These are phyloP conservation scores for Suhomyces kilbournensis DNA, from an alignment of 805 yeast species.

Conservation along the genomic window DNA sequence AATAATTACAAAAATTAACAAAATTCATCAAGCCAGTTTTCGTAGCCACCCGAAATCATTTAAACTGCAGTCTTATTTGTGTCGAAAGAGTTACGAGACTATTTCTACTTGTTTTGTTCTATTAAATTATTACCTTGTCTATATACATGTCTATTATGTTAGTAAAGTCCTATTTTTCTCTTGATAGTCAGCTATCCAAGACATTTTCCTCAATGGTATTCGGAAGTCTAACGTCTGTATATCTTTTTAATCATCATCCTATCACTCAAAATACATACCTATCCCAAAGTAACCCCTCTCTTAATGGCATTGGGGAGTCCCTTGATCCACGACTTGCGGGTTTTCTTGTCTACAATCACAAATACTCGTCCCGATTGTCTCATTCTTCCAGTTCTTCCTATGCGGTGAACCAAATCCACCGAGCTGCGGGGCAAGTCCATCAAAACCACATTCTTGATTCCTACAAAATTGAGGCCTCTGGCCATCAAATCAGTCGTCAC, in stretches of 20 bases:
- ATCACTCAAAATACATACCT: constrained; percentile 7
- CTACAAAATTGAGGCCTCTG: constrained; percentile 83
- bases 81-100: too few relatives aligned
- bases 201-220: constrained; percentile 31
- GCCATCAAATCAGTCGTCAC: constrained; percentile 88
- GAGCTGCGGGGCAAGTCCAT: constrained; percentile 85
- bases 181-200: constrained; percentile 25
- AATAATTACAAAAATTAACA: too few relatives aligned
- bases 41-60: too few relatives aligned
- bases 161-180: neutral
- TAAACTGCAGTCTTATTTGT: too few relatives aligned
- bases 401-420: constrained; percentile 83
- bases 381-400: constrained; percentile 94
- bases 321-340: constrained; percentile 73
- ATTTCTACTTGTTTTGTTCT: too few relatives aligned
- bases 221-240: constrained; percentile 44
- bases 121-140: neutral
- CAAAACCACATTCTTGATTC: constrained; percentile 75
- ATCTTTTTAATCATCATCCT: constrained; percentile 34
- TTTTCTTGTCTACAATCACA: constrained; percentile 66
- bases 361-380: constrained; percentile 86
- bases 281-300: constrained; percentile 40
- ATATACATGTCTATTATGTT: neutral
- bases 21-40: too few relatives aligned
- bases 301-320: constrained; percentile 72